Base-by-base conservation (phyloP, 2,329 filamentous ascomycete species). In the Colletotrichum scovillei region DNA sequence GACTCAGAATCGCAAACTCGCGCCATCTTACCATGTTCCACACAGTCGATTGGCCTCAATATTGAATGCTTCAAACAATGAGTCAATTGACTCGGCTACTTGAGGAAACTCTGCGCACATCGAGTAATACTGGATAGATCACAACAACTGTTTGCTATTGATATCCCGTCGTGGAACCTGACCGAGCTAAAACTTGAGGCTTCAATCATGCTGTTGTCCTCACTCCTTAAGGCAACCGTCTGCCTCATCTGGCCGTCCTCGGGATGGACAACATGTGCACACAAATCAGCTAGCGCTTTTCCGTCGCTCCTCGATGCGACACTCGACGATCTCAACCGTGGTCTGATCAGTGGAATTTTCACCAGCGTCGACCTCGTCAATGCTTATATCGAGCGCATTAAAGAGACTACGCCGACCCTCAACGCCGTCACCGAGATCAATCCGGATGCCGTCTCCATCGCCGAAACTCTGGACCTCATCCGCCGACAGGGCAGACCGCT, bases 391-490 rank as follows among this genome's bases (percentile, higher is more conserved):
- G 77, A 77, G 5, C 78, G 82, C 8, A 83, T 83, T 46, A 53
- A 71, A 14, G 78, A 83, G 62, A 77, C 81, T 19, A 81, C 81
- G 28, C 38, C 57, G 3, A 74, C 68, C 1, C 71, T 82, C 6
- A 69, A 75, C 4, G 78, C 77, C n/a, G 79, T 84, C 8, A 79
- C 76, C 1, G 80, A 82, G 60, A 73, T 82, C 42, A 84, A 84
- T 70, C 79, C 81, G 0, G 82, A 84, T 68, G 85, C 85, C 0
- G 62, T 85, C 5, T 46, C 69, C 5, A 83, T 85, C 9, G 85
- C 86, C 0, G 77, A 75, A 2, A 70, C 77, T 1, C 74, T 84
- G 5, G 85, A 87, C 63, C 67, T 72, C 8, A 75, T 79, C 64
- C 77, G 38, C 52, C 4, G 76, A 77, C 28, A 74, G 74, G 5